Evolutionary conservation across 352 stramenopile species (phyloP), one percentile per base, ranked within the genome.

Genomic region (Phytophthora pistaciae): DNA sequence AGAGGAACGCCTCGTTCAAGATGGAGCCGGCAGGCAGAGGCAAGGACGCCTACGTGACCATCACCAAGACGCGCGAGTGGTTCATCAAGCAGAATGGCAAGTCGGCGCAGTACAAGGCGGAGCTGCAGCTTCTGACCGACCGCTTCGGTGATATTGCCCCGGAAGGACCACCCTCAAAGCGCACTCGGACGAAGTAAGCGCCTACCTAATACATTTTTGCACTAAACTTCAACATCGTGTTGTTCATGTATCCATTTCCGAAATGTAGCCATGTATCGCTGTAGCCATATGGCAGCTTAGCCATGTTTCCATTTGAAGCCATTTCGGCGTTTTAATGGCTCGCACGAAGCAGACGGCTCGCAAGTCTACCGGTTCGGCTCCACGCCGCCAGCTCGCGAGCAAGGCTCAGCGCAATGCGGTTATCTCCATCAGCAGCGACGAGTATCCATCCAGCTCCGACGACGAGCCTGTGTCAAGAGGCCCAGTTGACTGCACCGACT

Each of bases 1-100:
- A 42, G 16, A 49, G 3, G 13, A 68, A 60, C 20, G 60, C 60
- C 23, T 68, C 60, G 60, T 68, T 68, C 52, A 54, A 53, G 33
- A 68, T 68, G 50, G 40, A 46, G 14, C n/a, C 60, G 3, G 38
- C 21, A 31, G 58, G 48, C 11, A 14, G 20, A 33, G 58, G 58
- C 44, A 36, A 42, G 27, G 33, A 56, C 23, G 62, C 42, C 20
- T 16, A 53, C 25, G 62, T 69, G 4, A 69, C 20, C 18, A 63
- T 62, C 14, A 58, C 54, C 3, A 69, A 69, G n/a, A 69, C 62
- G 31, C 50, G 44, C 16, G 27, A 50, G 29, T 64, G 23, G 56
- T 60, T 69, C 16, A 23, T 9, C 20, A 60, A 56, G 20, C 58
- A 50, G 23, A 11, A 52, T 3, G 48, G 33, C 20, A 50, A 44